Conservation (phyloP, 257 asterid species). For the Solanum microdontum region DNA sequence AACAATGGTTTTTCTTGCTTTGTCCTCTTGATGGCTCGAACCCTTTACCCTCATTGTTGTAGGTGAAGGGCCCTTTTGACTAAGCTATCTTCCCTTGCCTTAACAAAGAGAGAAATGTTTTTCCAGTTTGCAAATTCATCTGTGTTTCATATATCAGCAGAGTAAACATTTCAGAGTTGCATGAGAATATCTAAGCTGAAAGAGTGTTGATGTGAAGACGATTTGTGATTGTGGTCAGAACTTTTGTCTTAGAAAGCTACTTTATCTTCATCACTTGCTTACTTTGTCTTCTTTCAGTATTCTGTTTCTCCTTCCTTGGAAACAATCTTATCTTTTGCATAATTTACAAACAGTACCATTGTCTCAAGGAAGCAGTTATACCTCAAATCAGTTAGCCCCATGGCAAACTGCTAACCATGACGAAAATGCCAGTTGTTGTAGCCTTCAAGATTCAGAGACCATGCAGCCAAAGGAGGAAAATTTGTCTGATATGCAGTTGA, state of each 20-base stretch:
- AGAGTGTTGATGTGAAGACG: not conserved
- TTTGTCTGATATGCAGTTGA: conserved; percentile 27
- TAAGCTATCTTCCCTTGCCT: not conserved
- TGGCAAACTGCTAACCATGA: conserved; percentile 50
- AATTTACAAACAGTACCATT: conserved; percentile 11
- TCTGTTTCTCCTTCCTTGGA: not conserved
- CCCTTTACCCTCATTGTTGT: not conserved
- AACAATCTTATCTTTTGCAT: not conserved
- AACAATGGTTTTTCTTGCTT: not conserved
- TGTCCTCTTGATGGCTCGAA: not conserved
- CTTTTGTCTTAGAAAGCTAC: not conserved
- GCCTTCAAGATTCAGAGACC: conserved; percentile 28
- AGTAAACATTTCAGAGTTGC: not conserved
- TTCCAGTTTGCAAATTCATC: not conserved
- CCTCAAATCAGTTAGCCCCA: conserved; percentile 37
- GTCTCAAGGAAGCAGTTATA: conserved; percentile 36
- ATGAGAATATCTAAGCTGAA: not conserved
- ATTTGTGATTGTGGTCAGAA: not conserved
- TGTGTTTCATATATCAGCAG: not conserved
- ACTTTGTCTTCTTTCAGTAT: not conserved
- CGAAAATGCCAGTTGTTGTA: conserved; percentile 31
- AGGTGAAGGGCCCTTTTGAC: not conserved
- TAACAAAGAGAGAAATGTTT: not conserved
- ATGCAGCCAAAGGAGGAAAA: conserved; percentile 36
- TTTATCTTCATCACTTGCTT: not conserved